Evolutionary conservation across 805 yeast species (phyloP).

Genomic region (Candida railenensis): DNA sequence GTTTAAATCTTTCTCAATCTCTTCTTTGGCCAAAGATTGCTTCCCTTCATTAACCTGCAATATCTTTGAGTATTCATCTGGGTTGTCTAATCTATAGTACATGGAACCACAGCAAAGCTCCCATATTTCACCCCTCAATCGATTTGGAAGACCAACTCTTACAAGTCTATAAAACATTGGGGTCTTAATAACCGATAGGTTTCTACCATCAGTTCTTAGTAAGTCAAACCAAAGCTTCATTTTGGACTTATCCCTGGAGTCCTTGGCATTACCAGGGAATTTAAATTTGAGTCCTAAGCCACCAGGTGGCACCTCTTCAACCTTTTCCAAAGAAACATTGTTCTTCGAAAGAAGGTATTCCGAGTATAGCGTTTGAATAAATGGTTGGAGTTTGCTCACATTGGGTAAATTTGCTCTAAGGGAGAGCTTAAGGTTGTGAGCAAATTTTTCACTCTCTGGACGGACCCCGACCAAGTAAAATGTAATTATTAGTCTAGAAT

Average conservation of each 20-base stretch:
- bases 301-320: constrained; percentile 63
- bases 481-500: constrained; percentile 59
- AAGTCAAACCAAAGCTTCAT: constrained; percentile 94
- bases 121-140: constrained; percentile 95
- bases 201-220: constrained; percentile 80
- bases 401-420: constrained; percentile 63
- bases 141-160: constrained; percentile 91
- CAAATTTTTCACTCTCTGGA: constrained; percentile 78
- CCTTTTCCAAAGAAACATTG: constrained; percentile 39
- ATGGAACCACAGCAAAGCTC: constrained; percentile 87
- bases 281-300: constrained; percentile 85
- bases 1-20: constrained; percentile 92
- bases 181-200: constrained; percentile 70
- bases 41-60: constrained; percentile 62
- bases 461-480: constrained; percentile 78
- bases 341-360: constrained; percentile 74
- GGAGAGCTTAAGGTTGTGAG: constrained; percentile 60
- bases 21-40: constrained; percentile 84
- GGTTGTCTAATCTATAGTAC: constrained; percentile 63
- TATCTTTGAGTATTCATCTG: constrained; percentile 56
- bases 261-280: constrained; percentile 86
- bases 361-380: constrained; percentile 74
- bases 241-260: constrained; percentile 76
- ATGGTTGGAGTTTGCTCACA: constrained; percentile 61
- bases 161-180: constrained; percentile 79